Percentiles rank a stretch among this genome's conserved stretches.
Evolutionary conservation across 2,329 filamentous ascomycete species (phyloP).

Genomic region (Cryphonectria carpinicola): DNA sequence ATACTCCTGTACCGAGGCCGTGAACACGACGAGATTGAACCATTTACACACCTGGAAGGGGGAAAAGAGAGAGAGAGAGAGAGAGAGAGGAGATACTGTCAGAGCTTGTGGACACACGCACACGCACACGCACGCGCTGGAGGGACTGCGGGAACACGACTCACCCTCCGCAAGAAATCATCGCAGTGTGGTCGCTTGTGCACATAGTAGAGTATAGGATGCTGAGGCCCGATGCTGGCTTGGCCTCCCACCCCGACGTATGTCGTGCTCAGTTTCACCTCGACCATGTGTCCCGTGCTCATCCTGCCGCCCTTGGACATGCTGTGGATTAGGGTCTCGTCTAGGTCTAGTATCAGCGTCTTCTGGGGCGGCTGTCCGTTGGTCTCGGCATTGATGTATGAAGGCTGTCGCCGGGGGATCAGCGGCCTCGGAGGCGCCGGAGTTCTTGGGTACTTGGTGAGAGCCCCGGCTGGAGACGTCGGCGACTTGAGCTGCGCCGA

Average conservation of each 20-base stretch:
- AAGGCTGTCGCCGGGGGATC: conserved; percentile 86
- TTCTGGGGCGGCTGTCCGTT: conserved; percentile 70
- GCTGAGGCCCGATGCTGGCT: conserved; percentile 75
- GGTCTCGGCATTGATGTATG: conserved; percentile 70
- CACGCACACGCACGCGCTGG: background rate
- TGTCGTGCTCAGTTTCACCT: conserved; percentile 83
- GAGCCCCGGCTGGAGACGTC: conserved; percentile 75
- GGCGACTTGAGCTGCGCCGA: conserved; percentile 91
- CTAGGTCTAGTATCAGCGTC: conserved; percentile 91
- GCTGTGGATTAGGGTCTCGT: conserved; percentile 97
- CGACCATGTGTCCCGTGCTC: conserved; percentile 98
- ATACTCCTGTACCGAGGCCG: conserved; percentile 96
- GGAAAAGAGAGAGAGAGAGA: background rate
- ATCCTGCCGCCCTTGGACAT: conserved; percentile 96
- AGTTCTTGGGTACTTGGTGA: conserved; percentile 89
- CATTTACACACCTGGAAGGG: conserved; percentile 78
- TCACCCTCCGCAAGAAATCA: conserved; percentile 85
- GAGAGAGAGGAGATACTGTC: background rate
- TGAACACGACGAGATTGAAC: conserved; percentile 97
- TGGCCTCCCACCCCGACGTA: conserved; percentile 69
- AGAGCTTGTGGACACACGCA: background rate
- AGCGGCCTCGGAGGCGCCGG: conserved; percentile 88
- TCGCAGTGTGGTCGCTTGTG: conserved; percentile 97
- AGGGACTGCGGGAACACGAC: conserved; percentile 29
- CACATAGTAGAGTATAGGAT: conserved; percentile 97